Conservation (phyloP, 2,329 filamentous ascomycete genomes). For the Aspergillus vadensis region DNA sequence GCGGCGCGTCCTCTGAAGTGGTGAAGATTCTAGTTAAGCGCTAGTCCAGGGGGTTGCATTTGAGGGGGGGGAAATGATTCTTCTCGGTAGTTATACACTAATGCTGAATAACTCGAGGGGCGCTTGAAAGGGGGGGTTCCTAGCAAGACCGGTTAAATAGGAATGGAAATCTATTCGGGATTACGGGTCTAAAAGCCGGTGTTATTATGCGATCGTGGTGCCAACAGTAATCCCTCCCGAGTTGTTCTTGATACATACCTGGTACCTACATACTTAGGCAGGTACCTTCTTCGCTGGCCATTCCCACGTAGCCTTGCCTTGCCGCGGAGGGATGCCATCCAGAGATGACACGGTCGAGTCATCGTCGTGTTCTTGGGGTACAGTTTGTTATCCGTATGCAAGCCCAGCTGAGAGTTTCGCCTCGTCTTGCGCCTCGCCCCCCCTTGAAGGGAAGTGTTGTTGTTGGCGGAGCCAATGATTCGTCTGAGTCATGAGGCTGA, state of each 20-base stretch:
- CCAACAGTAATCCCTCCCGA: not conserved
- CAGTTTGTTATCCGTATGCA: constrained; percentile 1
- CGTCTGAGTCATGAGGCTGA: constrained; percentile 24
- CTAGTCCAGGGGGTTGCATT: constrained; percentile 12
- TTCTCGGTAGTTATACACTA: not conserved
- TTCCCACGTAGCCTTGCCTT: not conserved
- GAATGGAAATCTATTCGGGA: not conserved
- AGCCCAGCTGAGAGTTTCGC: constrained; percentile 8
- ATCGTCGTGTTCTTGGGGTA: not conserved
- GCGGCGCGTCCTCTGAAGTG: constrained; percentile 7
- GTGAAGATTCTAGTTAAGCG: constrained; percentile 4
- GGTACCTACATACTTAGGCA: not conserved
- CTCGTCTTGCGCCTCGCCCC: constrained; percentile 3
- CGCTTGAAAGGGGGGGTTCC: too few relatives aligned
- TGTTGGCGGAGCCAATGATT: constrained; percentile 4
- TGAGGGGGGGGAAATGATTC: not conserved
- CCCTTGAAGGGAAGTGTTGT: not conserved
- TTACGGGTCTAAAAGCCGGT: constrained; percentile 10
- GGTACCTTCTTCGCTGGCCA: too few relatives aligned
- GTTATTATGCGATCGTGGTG: constrained; percentile 12
- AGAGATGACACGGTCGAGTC: not conserved
- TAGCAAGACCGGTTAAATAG: constrained; percentile 7
- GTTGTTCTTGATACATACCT: not conserved
- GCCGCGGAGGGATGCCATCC: not conserved
- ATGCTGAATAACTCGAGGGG: not conserved